Evolutionary conservation across 129 eudicot genomes (phyloP).

Genomic region (Pseudognaphalium luteoalbum): DNA sequence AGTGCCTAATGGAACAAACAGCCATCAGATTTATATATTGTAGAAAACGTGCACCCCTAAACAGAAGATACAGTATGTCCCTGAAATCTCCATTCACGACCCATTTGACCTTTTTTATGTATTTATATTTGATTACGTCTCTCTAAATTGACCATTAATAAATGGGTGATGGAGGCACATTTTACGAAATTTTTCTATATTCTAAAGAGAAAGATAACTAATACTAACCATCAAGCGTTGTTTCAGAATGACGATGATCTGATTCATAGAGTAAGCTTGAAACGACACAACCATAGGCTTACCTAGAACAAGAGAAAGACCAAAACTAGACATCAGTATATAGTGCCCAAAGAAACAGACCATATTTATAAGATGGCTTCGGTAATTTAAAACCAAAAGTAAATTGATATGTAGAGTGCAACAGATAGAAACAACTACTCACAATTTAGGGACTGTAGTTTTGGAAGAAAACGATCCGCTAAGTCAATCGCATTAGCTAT

Average conservation of each 20-base stretch:
- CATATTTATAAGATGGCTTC: not conserved
- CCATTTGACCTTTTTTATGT: too few relatives aligned
- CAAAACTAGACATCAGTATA: conserved; percentile 11
- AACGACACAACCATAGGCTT: conserved; percentile 82
- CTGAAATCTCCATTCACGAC: too few relatives aligned
- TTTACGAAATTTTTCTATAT: not conserved
- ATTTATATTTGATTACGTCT: too few relatives aligned
- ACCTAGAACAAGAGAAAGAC: conserved; percentile 45
- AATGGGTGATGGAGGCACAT: too few relatives aligned
- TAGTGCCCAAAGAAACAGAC: not conserved
- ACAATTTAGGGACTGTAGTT: conserved; percentile 87
- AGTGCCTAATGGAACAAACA: conserved; percentile 56
- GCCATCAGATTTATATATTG: not conserved
- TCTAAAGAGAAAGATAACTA: not conserved
- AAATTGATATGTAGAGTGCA: not conserved
- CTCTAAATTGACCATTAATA: too few relatives aligned
- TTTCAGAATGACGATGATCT: conserved; percentile 72
- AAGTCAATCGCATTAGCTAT: conserved; percentile 96
- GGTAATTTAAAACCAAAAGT: not conserved
- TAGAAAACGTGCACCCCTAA: conserved; percentile 1
- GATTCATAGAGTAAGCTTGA: conserved; percentile 90
- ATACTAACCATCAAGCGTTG: conserved; percentile 61
- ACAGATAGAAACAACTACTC: conserved; percentile 36
- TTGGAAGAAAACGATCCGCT: conserved; percentile 93
- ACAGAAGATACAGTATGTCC: not conserved